Evolutionary conservation across 768 basidiomycete genomes (phyloP), one percentile per base, ranked within the genome.

Genomic region (Postia placenta): DNA sequence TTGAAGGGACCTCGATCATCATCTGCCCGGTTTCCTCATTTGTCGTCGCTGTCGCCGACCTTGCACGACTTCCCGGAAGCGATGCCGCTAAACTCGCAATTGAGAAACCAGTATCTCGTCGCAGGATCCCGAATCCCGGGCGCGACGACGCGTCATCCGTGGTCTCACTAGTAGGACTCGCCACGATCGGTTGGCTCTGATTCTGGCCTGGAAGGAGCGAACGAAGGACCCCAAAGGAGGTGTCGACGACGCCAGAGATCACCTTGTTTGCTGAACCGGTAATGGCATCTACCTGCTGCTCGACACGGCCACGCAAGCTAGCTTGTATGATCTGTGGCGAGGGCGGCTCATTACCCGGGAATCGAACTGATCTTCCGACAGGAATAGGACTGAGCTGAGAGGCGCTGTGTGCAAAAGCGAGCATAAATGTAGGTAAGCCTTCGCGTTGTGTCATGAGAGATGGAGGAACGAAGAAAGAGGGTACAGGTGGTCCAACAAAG

Each of bases 171-270:
- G 50, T 48, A 12, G 64, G 53, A 1, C 46, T n/a, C 48, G 48
- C 14, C 42, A 27, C 15, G 14, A 28, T 19, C 26, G 19, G 11
- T 17, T 17, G 46, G 11, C 2, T 27, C 19, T 17, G 53, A 48
- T 45, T 59, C 49, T 45, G 69, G 55, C 53, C 71, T 0, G 78
- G 91, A 46, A 94, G 74, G 37, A 93, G 70, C 3, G 89, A 83
- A 15, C 89, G 78, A 14, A 96, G 72, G 54, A 92, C 87, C 15
- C 89, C 87, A 66, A 94, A 92, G 2, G 88, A 90, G 0, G 90
- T 81, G 62, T 95, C 92, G 42, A 95, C 86, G 45, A 96, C 92
- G 20, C 89, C 92, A 4, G 76, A 83, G 45, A 91, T 67, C 24
- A 85, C 80, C 49, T 83, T 80, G 63, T 80, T 83, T 15, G 93